Conservation (phyloP, 495 filamentous ascomycete genomes). For the Elasticomyces elasticus region DNA sequence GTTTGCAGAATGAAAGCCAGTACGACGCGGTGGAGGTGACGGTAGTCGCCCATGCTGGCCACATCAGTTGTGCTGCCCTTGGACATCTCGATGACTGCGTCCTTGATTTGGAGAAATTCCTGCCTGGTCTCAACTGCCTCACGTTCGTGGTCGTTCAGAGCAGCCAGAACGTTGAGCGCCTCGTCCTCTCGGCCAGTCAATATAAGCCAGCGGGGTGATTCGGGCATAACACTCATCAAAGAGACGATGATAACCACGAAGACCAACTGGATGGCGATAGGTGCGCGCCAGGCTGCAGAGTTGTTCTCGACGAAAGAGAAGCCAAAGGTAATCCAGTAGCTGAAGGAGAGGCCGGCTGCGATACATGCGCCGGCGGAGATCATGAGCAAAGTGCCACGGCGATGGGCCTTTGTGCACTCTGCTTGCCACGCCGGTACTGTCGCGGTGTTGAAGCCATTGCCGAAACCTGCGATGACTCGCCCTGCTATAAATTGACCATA, state of each 20-base stretch:
- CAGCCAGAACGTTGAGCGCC: constrained; percentile 51
- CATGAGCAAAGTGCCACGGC: constrained; percentile 69
- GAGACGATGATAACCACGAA: constrained; percentile 52
- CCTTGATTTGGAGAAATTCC: constrained; percentile 63
- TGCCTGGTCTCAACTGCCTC: constrained; percentile 48
- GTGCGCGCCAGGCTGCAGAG: constrained; percentile 63
- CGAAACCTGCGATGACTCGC: constrained; percentile 51
- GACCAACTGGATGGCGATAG: constrained; percentile 61
- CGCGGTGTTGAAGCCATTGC: constrained; percentile 50
- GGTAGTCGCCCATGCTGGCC: constrained; percentile 60
- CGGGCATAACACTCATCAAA: constrained; percentile 56
- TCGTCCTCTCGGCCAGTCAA: constrained; percentile 58
- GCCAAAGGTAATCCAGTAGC: constrained; percentile 68
- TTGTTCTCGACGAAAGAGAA: constrained; percentile 53
- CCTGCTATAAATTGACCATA: constrained; percentile 57
- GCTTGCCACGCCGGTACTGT: constrained; percentile 72
- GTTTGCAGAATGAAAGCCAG: constrained; percentile 62
- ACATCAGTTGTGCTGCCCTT: constrained; percentile 52
- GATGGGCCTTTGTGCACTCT: constrained; percentile 64
- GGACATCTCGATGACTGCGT: constrained; percentile 61
- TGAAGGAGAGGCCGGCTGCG: constrained; percentile 60
- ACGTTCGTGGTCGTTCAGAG: constrained; percentile 44
- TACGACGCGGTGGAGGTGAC: constrained; percentile 60
- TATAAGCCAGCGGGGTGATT: constrained; percentile 68
- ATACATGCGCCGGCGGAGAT: constrained; percentile 60